Evolutionary conservation across 129 eudicot genomes (phyloP), one percentile per base, ranked within the genome.

Genomic region (Arctium minus): DNA sequence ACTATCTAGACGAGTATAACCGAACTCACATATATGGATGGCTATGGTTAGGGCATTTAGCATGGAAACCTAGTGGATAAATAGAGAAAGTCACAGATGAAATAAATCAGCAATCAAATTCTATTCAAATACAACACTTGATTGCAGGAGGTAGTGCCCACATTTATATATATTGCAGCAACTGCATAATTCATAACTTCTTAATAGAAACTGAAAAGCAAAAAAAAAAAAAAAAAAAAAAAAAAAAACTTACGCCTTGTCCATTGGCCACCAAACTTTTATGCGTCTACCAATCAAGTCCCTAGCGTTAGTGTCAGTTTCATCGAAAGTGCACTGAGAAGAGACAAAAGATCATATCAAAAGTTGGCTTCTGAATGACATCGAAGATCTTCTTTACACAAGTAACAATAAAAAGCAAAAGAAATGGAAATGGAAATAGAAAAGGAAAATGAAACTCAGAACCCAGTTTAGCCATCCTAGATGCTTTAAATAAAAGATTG

Each of bases 241-340:
- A 44, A 29, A 62, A 81, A 80, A 31, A 44, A 91, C 97, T 90
- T 87, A 96, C 99, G 74, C 79, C 88, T 93, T 96, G 83, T 96
- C 99, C 89, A 96, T 85, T 35, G 99, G 99, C 99, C 99, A 96
- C 99, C 99, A 96, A 70, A 96, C 86, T 82, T 85, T 90, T 82
- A 96, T 87, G 74, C 91, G 91, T 85, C 87, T 84, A 29, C 89
- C 98, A 80, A 93, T 86, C 87, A 96, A 91, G 84, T 96, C 96
- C 4, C 81, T 80, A 17, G 83, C 71, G 33, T 83, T 80, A 72
- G 67, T 83, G 85, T 74, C 90, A 40, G 60, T 79, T 73, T 86
- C 93, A 85, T 83, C 88, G 38, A 86, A 72, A 42, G 95, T 86
- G 89, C 98, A 92, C 98, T 96, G 88, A 69, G 72, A 56, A 76